These are phyloP conservation scores for Dendryphion nanum DNA, from an alignment of 2,329 filamentous ascomycete genomes.

Conservation along the genomic window DNA sequence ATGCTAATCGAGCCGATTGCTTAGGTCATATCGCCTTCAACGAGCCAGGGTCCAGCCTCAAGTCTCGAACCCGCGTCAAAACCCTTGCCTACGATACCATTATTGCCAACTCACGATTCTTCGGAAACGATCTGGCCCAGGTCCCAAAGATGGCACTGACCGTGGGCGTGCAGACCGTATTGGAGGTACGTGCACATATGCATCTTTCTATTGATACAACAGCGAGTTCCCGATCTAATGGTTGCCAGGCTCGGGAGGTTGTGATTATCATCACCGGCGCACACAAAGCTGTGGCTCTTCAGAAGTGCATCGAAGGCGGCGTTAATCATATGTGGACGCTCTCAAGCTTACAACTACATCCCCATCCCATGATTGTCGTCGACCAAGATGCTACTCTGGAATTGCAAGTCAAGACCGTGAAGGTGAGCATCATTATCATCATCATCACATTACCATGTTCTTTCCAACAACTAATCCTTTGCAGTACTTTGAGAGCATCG, in stretches of 20 bases:
- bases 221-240: slow-evolving; percentile 13
- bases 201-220: slow-evolving; percentile 6
- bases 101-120: slow-evolving; percentile 81
- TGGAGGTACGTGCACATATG: slow-evolving; percentile 53
- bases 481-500: slow-evolving; percentile 52
- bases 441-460: slow-evolving; percentile 7
- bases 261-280: slow-evolving; percentile 79
- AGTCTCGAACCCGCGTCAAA: slow-evolving; percentile 78
- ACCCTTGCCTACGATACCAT: slow-evolving; percentile 86
- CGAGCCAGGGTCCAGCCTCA: slow-evolving; percentile 77
- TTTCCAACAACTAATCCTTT: background rate
- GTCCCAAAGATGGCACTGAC: slow-evolving; percentile 82
- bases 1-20: too few species aligned
- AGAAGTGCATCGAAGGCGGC: slow-evolving; percentile 76
- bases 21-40: slow-evolving; percentile 88
- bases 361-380: slow-evolving; percentile 77
- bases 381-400: slow-evolving; percentile 67
- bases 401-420: slow-evolving; percentile 46
- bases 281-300: slow-evolving; percentile 76
- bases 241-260: slow-evolving; percentile 64
- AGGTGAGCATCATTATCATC: slow-evolving; percentile 18
- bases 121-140: slow-evolving; percentile 68
- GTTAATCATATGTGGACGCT: slow-evolving; percentile 92
- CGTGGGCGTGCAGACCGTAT: slow-evolving; percentile 78
- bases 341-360: slow-evolving; percentile 76